Conservation (phyloP, 306 rosid genomes). For the Trifolium dubium region DNA sequence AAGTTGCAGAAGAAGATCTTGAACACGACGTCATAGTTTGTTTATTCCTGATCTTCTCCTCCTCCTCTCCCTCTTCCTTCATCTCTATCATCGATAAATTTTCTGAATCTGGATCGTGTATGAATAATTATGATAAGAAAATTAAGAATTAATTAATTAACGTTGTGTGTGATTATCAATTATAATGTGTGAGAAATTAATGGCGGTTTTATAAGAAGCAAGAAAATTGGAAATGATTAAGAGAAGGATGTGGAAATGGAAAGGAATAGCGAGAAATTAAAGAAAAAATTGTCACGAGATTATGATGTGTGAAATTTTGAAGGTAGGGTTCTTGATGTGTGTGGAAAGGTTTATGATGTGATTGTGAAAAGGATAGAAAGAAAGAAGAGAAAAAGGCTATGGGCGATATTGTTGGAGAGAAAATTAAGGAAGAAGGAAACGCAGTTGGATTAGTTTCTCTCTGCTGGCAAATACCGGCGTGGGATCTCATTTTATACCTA, state of each 20-base stretch:
- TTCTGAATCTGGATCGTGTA: neutral
- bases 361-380: neutral
- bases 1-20: conserved; percentile 3
- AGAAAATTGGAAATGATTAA: neutral
- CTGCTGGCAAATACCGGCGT: neutral
- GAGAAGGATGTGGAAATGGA: neutral
- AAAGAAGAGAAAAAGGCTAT: no score
- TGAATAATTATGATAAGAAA: no score
- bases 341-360: neutral
- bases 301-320: neutral
- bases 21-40: conserved; percentile 19
- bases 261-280: neutral
- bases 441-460: neutral
- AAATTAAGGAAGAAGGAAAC: neutral
- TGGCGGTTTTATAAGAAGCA: neutral
- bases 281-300: neutral
- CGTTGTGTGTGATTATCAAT: neutral
- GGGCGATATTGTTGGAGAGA: neutral
- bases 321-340: neutral
- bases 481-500: neutral
- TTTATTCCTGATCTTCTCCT: neutral
- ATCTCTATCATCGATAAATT: neutral
- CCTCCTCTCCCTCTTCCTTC: conserved; percentile 1
- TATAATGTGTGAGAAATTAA: neutral
- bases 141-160: neutral